phyloP scores from a whole-genome alignment of 352 stramenopile species.

The Achlya hypogyna region DNA sequence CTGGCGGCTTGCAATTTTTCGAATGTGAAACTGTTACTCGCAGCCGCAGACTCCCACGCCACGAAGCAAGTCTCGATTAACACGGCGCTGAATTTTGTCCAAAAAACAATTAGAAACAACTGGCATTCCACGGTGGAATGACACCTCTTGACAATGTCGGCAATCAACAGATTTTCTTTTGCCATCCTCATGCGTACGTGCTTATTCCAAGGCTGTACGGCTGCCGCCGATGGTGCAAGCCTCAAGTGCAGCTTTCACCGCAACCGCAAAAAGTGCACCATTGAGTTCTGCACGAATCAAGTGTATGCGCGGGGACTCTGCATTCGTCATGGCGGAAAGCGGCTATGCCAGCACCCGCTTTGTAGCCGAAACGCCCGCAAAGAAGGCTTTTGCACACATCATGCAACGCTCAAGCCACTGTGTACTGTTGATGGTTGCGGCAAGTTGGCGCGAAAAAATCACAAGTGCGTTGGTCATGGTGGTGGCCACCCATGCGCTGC shows the following conservation, averaged over 20 bases:
- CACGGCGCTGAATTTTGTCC: no score
- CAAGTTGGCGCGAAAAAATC: slow-evolving; percentile 53
- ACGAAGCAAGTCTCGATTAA: no score
- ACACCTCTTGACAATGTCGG: no score
- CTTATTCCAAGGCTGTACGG: not conserved
- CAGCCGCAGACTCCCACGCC: no score
- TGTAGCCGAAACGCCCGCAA: slow-evolving; percentile 16
- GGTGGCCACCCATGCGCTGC: slow-evolving; percentile 56
- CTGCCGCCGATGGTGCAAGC: not conserved
- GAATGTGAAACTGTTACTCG: no score
- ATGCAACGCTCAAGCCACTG: slow-evolving; percentile 52
- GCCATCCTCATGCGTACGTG: not conserved
- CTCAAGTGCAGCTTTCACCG: slow-evolving; percentile 10
- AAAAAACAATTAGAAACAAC: no score
- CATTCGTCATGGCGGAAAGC: slow-evolving; percentile 16
- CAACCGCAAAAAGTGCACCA: slow-evolving; percentile 12
- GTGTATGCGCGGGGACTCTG: slow-evolving; percentile 17
- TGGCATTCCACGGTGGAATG: not conserved
- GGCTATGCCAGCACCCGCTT: not conserved
- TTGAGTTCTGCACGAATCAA: slow-evolving; percentile 15
- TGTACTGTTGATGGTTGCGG: slow-evolving; percentile 67
- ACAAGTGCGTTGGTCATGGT: slow-evolving; percentile 70
- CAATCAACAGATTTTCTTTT: no score
- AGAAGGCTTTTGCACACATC: slow-evolving; percentile 8
- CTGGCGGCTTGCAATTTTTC: no score